Base-by-base conservation (phyloP, 2,329 filamentous ascomycete species). In the Boeremia lycopersici region DNA sequence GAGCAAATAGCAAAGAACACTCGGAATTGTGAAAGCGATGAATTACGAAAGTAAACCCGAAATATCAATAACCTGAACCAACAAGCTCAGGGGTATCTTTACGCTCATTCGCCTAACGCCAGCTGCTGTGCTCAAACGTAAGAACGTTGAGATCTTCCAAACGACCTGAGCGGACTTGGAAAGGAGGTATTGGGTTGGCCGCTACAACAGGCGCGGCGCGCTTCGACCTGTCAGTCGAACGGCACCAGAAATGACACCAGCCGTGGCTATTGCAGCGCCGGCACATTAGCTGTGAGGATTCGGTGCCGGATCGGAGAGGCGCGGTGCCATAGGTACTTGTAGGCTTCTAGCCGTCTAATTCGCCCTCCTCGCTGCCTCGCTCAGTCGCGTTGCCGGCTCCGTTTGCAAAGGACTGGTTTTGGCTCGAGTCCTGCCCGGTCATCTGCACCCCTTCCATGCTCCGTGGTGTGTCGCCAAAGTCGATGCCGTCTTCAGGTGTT, bases 311-410 rank as follows among this genome's bases (percentile, higher is more conserved):
- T 23, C 10, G 9, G 6, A 33, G 5, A 35, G 30, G 23, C n/a
- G 25, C 25, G 11, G 17, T 26, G 12, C 13, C 11, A 28, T 30
- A 50, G 30, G 31, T 50, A 29, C 26, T 36, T 31, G 46, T 47
- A 46, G 46, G 52, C 52, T 47, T 36, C 52, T 55, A 55, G 47
- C 78, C 78, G 65, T 79, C 77, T 50, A 81, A 63, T 57, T 81
- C 78, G 30, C 78, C 78, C 63, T 81, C 78, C 61, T 81, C 78
- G 48, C 77, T 79, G 9, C 70, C 62, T 61, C 71, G 56, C 48
- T 68, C 56, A 9, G 58, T 62, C 12, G 43, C 62, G n/a, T 63
- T 63, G 28, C 67, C 67, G 1, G 53, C 44, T 13, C 61, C 65
- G 13, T 69, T 70, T 8, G 60, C 63, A 26, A 56, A 31, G 17